A percentile compares a stretch with the other conserved stretches of the same genome.
phyloP scores from a whole-genome alignment of 306 rosid genomes.

The Phaseolus lunatus region DNA sequence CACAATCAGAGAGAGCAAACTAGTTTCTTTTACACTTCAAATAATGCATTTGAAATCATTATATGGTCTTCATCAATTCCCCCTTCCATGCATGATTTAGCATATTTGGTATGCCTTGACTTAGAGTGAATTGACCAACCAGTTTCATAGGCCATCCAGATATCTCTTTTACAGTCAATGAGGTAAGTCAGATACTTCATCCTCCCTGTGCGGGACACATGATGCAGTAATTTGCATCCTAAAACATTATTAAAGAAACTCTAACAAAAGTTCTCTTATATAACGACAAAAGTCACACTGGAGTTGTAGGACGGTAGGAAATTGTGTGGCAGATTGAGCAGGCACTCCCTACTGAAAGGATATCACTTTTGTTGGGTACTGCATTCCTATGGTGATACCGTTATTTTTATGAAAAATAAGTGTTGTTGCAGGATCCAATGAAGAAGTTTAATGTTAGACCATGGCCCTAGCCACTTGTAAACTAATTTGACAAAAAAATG shows the following conservation, averaged over 20 bases:
- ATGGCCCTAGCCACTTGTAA: not conserved
- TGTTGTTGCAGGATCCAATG: not conserved
- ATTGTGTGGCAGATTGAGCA: not conserved
- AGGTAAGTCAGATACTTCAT: not conserved
- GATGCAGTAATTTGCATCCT: not conserved
- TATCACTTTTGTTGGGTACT: not conserved
- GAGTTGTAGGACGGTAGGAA: not conserved
- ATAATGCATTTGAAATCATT: slow-evolving; percentile 8
- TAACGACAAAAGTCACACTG: not conserved
- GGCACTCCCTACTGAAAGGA: not conserved
- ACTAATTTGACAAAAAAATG: not conserved
- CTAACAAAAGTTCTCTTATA: not conserved
- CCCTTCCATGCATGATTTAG: not conserved
- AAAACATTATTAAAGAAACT: not conserved
- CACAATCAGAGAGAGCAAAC: not conserved
- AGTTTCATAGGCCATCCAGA: not conserved
- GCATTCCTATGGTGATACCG: not conserved
- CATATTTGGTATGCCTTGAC: not conserved
- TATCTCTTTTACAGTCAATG: slow-evolving; percentile 4
- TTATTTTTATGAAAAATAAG: not conserved
- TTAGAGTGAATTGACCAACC: not conserved
- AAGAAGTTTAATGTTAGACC: not conserved
- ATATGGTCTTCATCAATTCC: not conserved
- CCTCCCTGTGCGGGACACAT: not conserved
- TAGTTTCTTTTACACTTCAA: slow-evolving; percentile 21